Evolutionary conservation across 345 rosid genomes (phyloP).

Genomic region (Camelina sativa): DNA sequence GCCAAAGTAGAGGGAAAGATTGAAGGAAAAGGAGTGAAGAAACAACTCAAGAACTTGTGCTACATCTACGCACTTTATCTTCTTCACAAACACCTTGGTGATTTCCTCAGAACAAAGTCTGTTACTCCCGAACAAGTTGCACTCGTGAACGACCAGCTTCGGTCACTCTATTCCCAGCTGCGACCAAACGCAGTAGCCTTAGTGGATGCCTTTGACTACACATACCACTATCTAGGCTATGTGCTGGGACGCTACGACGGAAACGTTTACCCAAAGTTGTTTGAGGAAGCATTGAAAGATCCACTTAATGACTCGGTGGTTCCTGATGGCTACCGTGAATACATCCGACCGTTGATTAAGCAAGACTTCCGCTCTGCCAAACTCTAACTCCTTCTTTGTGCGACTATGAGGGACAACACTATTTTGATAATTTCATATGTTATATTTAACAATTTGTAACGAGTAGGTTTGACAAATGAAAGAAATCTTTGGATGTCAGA

Average conservation of each 20-base stretch:
- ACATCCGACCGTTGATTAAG: conserved; percentile 71
- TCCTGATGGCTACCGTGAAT: conserved; percentile 86
- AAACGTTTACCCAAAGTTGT: conserved; percentile 81
- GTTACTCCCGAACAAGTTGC: conserved; percentile 72
- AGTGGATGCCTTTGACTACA: conserved; percentile 90
- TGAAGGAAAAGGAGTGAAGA: conserved; percentile 66
- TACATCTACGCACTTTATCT: conserved; percentile 64
- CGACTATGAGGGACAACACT: neutral
- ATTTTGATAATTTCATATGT: neutral
- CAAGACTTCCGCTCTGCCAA: conserved; percentile 69
- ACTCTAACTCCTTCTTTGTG: conserved; percentile 45
- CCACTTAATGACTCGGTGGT: conserved; percentile 88
- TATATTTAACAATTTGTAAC: neutral
- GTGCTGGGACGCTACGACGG: conserved; percentile 89
- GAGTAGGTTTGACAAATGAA: neutral
- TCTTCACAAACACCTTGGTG: conserved; percentile 74
- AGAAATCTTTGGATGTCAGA: neutral
- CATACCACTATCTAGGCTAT: conserved; percentile 85
- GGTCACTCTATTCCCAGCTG: conserved; percentile 67
- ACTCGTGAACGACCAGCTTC: conserved; percentile 72
- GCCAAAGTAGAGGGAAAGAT: conserved; percentile 71
- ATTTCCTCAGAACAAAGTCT: conserved; percentile 69
- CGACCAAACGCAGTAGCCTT: conserved; percentile 95
- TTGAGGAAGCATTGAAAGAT: conserved; percentile 93
- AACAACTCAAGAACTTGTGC: conserved; percentile 64